A percentile compares a stretch with the other conserved stretches of the same genome.
phyloP scores from a whole-genome alignment of 495 filamentous ascomycete species.

The Clohesyomyces aquaticus region DNA sequence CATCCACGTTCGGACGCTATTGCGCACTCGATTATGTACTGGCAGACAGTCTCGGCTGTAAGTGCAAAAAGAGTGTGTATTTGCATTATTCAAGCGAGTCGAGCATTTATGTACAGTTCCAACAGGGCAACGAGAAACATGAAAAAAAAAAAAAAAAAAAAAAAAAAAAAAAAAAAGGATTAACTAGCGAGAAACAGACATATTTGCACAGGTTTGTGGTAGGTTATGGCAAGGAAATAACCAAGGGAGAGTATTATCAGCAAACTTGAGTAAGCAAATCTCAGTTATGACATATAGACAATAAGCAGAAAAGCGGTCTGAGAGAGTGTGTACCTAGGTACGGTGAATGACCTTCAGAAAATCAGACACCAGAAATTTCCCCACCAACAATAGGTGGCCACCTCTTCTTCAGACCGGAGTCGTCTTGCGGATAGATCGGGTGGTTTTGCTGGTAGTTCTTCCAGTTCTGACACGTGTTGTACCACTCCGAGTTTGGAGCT shows the following conservation, averaged over 20 bases:
- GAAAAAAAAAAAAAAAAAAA: background rate
- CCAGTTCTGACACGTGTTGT: slow-evolving; percentile 34
- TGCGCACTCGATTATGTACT: background rate
- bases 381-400: slow-evolving; percentile 27
- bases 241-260: too few species aligned
- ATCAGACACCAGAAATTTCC: background rate
- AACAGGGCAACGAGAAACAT: background rate
- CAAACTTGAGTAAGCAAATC: too few species aligned
- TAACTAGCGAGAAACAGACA: background rate
- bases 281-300: too few species aligned
- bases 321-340: too few species aligned
- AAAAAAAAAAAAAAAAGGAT: background rate
- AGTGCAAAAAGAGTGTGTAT: too few species aligned
- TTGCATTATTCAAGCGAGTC: too few species aligned
- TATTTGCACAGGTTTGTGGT: too few species aligned
- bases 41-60: too few species aligned
- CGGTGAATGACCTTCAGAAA: too few species aligned
- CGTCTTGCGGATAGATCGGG: slow-evolving; percentile 34
- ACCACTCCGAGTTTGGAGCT: slow-evolving; percentile 19
- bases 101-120: too few species aligned
- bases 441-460: slow-evolving; percentile 25
- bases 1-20: background rate
- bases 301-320: too few species aligned
- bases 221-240: too few species aligned
- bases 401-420: slow-evolving; percentile 36